Evolutionary conservation across 2,329 filamentous ascomycete genomes (phyloP), one percentile per base, ranked within the genome.

Genomic region (Fusarium foetens): DNA sequence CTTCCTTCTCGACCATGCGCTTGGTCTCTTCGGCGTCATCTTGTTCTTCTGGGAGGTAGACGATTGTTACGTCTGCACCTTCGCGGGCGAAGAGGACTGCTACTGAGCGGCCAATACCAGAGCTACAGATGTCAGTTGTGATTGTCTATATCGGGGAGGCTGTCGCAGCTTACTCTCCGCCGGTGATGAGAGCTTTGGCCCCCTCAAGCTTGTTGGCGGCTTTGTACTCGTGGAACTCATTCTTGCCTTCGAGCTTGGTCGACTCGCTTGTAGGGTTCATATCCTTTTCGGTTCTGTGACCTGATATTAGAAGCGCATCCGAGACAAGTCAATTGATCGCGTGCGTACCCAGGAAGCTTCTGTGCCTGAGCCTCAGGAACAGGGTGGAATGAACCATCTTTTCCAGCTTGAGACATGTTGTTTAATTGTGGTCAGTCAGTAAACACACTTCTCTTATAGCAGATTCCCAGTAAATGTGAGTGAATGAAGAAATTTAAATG

Each of bases 1-100:
- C 84, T 62, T 87, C 85, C 42, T 83, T 82, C 71, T 89, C 85
- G 2, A 90, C 85, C 71, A 85, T 75, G 38, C 80, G 80, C 72
- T 87, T 86, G 4, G 87, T 89, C 12, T 84, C 83, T 55, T 89
- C 79, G 1, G 88, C 88, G 61, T 90, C 88, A 25, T 82, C 76
- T 69, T 90, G 80, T 79, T 90, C 88, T 33, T 87, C 84, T 5
- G 86, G 85, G 3, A 89, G 82, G 70, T 89, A 87, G 21, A 86
- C 84, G 64, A 90, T 88, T 29, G 83, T 86, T 49, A 89, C 81
- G 69, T 89, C 85, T 19, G 88, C 86, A 4, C 88, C 88, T 75
- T 90, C 88, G 13, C 86, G 83, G 0, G 88, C 88, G 79, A 88
- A 88, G 5, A 90, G 79, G 2, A 89, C 82, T 0, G 87, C 87